Base-by-base conservation (phyloP, 2,329 filamentous ascomycete genomes). In the Pestalotiopsis fici region DNA sequence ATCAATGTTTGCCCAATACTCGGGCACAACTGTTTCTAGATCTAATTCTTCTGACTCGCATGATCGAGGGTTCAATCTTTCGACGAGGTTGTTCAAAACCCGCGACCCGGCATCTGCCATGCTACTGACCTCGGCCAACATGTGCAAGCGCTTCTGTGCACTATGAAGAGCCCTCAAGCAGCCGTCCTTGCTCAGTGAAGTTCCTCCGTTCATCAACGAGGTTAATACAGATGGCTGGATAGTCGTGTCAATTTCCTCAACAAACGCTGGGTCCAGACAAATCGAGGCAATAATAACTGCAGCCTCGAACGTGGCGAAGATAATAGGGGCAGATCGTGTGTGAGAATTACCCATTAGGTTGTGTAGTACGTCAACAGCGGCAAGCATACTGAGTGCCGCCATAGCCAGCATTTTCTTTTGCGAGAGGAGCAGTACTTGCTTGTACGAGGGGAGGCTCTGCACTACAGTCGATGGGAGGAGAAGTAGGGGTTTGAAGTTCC, bases 281-380 rank as follows among this genome's bases (percentile, higher is more conserved):
- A 71, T 60, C n/a, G 35, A 67, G 3, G 57, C 31, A 1, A 73
- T 64, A 18, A 66, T 55, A 1, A 71, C 66, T 2, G 65, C 60
- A 0, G 71, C 68, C 28, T 73, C 69, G 13, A 72, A 73, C 3
- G 67, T 70, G 7, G 54, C n/a, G 21, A 69, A 65, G 3, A 73
- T 66, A 18, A 72, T 59, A 4, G 21, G 50, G 2, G 25, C 4
- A 13, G 66, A 68, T 7, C 70, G 68, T 1, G 66, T 69, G 25
- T 71, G 54, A 0, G 28, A 57, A 2, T 37, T 56, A 1, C 70
- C 68, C 9, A 72, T n/a, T 64, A 73, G 65, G 9, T n/a, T 7
- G 23, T 72, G 70, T 15, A 73, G 13, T 1, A 21, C 43, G 0
- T 37, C 54, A 11, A 67, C 64, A 9, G 6, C 59, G 4, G 69